Base-by-base conservation (phyloP, 495 filamentous ascomycete species). In the Penicillium mononematosum region DNA sequence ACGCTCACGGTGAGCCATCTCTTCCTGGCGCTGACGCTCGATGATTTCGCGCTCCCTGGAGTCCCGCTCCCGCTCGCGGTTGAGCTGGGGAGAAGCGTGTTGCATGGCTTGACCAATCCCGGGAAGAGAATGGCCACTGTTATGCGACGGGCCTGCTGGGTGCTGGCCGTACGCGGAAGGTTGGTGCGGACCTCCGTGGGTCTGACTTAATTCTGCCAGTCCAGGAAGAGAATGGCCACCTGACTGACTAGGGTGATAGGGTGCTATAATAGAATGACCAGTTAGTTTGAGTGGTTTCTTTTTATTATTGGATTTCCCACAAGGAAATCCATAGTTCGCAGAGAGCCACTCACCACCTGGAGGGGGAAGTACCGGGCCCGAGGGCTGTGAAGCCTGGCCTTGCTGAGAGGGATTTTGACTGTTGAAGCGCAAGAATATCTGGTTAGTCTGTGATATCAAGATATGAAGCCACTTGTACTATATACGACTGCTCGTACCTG, bases 1-100 rank as follows among this genome's bases (percentile, higher is more conserved):
- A 53, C 82, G 81, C 63, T 92, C 88, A 58, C 86, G 74, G 54
- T 81, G 79, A 14, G 71, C 78, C 67, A 82, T 75, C 55, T 87
- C 83, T 71, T 88, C 83, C 60, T 85, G 75, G 14, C 76, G 75
- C 56, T 78, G 77, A 62, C 78, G 68, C 59, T 81, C 77, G 19
- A 77, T 64, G 50, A 76, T 63, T 38, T 81, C 78, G 38, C 75
- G 76, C 53, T 82, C 78, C 55, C 78, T 63, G 10, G 74, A 75
- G 54, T 82, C 80, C 43, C 77, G 71, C 60, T 83, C 80, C 48
- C 79, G 78, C 46, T 84, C 81, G 31, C 74, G 73, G 54, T 80
- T 77, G 43, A 83, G 58, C 60, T 78, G 79, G 5, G 80, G 79
- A 25, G 81, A 81, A 10, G 73, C 76, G 52, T 81, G 80, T 55